Conservation (phyloP, 352 stramenopile genomes). For the Phytopythium mirpurense region DNA sequence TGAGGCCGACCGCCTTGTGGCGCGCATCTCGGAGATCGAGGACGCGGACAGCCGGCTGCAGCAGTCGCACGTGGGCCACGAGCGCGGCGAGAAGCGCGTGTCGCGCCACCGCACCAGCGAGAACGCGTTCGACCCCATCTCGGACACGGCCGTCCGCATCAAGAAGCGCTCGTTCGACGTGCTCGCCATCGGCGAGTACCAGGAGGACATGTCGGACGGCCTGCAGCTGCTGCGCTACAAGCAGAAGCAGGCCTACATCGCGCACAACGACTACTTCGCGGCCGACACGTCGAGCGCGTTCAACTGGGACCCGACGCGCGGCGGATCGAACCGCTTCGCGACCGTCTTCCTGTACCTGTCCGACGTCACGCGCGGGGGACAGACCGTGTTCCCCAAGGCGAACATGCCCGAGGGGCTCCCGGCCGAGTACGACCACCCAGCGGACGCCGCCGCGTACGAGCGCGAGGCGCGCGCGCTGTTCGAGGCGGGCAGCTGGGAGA, state of each 20-base stretch:
- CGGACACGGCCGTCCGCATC: constrained; percentile 59
- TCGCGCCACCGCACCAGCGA: constrained; percentile 78
- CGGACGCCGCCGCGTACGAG: constrained; percentile 35
- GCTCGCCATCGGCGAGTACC: constrained; percentile 87
- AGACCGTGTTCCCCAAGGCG: constrained; percentile 80
- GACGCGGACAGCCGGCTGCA: constrained; percentile 80
- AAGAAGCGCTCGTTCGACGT: constrained; percentile 88
- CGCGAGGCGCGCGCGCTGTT: constrained; percentile 49
- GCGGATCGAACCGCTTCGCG: constrained; percentile 80
- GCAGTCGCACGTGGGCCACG: constrained; percentile 71
- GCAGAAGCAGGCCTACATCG: constrained; percentile 92
- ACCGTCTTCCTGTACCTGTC: constrained; percentile 84
- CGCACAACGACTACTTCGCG: constrained; percentile 93
- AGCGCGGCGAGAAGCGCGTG: constrained; percentile 63
- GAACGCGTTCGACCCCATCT: constrained; percentile 87
- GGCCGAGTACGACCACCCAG: constrained; percentile 45
- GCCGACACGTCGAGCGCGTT: constrained; percentile 43
- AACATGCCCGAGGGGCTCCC: constrained; percentile 70
- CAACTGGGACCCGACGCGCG: constrained; percentile 69
- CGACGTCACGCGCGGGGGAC: constrained; percentile 66
- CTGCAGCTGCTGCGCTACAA: constrained; percentile 96
- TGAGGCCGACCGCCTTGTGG: constrained; percentile 78
- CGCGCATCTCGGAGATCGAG: constrained; percentile 75
- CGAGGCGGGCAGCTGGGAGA: constrained; percentile 56
- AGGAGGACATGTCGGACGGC: constrained; percentile 90